Evolutionary conservation across 225 moss, liverwort and hornwort species (phyloP).

Genomic region (Physcomitrellopsis africana): DNA sequence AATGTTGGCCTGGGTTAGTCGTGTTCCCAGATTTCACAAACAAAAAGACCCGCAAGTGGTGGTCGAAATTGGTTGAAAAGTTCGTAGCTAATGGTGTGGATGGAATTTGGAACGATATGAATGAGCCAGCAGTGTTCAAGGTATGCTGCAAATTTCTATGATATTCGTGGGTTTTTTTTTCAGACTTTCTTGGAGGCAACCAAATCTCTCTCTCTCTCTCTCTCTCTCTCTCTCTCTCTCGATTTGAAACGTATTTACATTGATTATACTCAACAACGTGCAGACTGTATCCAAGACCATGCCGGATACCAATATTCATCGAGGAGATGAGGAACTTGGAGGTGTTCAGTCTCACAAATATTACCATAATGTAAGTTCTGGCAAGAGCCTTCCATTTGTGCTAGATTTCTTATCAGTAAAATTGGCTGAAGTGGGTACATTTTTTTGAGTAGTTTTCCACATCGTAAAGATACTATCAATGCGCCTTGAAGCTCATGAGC

Average conservation of each 20-base stretch:
- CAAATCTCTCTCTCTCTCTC: neutral
- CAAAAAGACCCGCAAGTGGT: constrained; percentile 73
- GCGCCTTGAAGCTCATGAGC: neutral
- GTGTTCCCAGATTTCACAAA: constrained; percentile 83
- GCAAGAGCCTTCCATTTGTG: no score
- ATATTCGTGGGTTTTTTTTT: neutral
- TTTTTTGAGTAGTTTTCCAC: no score
- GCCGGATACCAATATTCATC: constrained; percentile 75
- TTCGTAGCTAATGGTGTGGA: constrained; percentile 68
- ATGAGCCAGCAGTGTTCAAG: constrained; percentile 94
- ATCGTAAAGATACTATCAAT: neutral
- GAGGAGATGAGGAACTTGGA: constrained; percentile 86
- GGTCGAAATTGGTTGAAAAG: constrained; percentile 72
- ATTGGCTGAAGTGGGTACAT: neutral
- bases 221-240: neutral
- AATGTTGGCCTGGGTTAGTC: constrained; percentile 85
- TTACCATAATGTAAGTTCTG: constrained; percentile 77
- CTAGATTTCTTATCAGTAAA: no score
- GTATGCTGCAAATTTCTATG: constrained; percentile 28
- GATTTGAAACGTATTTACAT: neutral
- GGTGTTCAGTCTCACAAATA: constrained; percentile 73
- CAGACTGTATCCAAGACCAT: constrained; percentile 95
- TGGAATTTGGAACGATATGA: constrained; percentile 99
- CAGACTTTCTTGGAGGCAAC: neutral
- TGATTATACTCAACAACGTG: constrained; percentile 14